Evolutionary conservation across 2,329 filamentous ascomycete species (phyloP), one percentile per base, ranked within the genome.

Genomic region (Rhytidhysteron rufulum): DNA sequence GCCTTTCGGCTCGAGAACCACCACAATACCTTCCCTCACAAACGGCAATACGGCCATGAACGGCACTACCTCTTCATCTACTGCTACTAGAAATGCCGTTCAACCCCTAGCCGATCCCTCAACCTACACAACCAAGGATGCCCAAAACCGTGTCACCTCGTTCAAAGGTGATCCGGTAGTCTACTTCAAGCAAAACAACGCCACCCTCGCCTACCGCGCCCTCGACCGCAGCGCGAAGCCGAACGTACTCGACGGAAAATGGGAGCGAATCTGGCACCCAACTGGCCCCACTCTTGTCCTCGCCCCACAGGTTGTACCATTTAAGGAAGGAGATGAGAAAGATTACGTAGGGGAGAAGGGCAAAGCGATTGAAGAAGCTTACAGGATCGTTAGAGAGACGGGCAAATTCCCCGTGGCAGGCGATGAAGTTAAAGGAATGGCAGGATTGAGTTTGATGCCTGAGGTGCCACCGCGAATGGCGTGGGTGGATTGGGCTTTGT

Each of bases 391-490:
- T 58, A 70, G 75, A 33, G 72, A 79, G 47, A 78, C 78, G 16
- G 87, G 87, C 1, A 65, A 62, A 22, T 95, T 95, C 62, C 73
- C 77, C 31, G 80, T 78, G 31, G n/a, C n/a, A n/a, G n/a, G n/a
- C n/a, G n/a, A n/a, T n/a, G n/a, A n/a, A n/a, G n/a, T n/a, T n/a
- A 78, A 80, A 25, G 84, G 83, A 0, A 54, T 82, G 5, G 85
- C 20, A 18, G 31, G 31, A 18, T 11, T 15, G 10, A 20, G 24
- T 13, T 15, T 37, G 13, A 3, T 95, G 69, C 90, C 90, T 0
- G 75, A 85, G 51, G 68, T 88, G 33, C 87, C 90, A 16, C 90
- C 90, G 0, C 83, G 82, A 64, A 74, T 80, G 45, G 88, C 91
- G 56, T 91, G 82, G 73, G 82, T 81, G 49, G 65, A 70, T 20